A percentile compares a stretch with the other conserved stretches of the same genome.
Evolutionary conservation across 352 stramenopile genomes (phyloP).

Genomic region (Globisporangium iwayamae): DNA sequence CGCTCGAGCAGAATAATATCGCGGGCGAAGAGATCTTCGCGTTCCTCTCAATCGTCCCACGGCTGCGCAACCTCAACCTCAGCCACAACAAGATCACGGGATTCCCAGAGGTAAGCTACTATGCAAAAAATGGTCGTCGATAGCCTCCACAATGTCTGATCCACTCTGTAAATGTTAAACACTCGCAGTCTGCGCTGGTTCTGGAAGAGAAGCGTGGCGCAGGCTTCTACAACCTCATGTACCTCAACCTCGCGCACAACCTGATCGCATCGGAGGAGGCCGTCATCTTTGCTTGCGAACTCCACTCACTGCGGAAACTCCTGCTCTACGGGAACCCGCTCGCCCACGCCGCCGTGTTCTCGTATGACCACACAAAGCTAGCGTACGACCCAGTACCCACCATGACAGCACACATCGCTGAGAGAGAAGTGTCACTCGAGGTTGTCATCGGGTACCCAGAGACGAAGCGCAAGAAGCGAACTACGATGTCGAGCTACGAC

Average conservation of each 20-base stretch:
- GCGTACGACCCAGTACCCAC: conserved; percentile 67
- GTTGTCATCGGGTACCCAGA: conserved; percentile 63
- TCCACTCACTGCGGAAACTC: conserved; percentile 61
- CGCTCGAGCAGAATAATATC: conserved; percentile 79
- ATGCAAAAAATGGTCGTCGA: not conserved
- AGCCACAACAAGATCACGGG: conserved; percentile 74
- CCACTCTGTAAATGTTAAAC: not conserved
- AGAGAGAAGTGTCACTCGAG: conserved; percentile 21
- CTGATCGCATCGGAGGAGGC: conserved; percentile 47
- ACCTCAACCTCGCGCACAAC: conserved; percentile 77
- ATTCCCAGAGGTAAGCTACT: conserved; percentile 52
- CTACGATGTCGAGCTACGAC: conserved; percentile 48
- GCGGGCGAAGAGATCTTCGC: conserved; percentile 58
- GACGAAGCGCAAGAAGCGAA: conserved; percentile 59
- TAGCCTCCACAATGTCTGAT: not conserved
- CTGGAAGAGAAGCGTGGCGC: conserved; percentile 56
- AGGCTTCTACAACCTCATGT: conserved; percentile 64
- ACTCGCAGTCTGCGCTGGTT: conserved; percentile 36
- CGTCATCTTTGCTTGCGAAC: conserved; percentile 39
- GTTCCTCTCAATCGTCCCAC: conserved; percentile 61
- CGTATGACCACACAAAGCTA: conserved; percentile 59
- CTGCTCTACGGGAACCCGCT: conserved; percentile 78
- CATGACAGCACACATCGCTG: conserved; percentile 38
- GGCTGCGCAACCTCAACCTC: conserved; percentile 71
- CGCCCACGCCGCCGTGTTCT: conserved; percentile 51